These are phyloP conservation scores for Ceratocystis lukuohia DNA, from an alignment of 2,329 filamentous ascomycete genomes.

Conservation along the genomic window DNA sequence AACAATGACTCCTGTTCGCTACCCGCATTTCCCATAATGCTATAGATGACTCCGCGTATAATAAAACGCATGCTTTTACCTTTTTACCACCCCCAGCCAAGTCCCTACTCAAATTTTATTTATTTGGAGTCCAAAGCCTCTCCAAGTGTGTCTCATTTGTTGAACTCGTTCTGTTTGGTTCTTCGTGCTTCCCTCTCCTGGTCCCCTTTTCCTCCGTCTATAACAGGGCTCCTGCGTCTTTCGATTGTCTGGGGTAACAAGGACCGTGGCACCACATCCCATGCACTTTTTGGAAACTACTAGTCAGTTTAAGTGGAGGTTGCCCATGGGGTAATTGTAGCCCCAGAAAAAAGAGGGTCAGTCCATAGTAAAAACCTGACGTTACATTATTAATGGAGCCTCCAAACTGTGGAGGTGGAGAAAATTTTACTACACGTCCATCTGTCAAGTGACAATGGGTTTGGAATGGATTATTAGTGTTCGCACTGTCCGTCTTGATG, in stretches of 20 bases:
- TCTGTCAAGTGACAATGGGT: constrained; percentile 4
- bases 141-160: not conserved
- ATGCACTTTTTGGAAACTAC: constrained; percentile 8
- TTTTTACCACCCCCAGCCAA: no score
- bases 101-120: not conserved
- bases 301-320: constrained; percentile 7
- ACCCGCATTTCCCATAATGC: not conserved
- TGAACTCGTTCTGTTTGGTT: not conserved
- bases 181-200: not conserved
- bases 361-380: not conserved
- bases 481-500: not conserved
- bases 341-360: not conserved
- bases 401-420: not conserved
- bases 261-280: constrained; percentile 13
- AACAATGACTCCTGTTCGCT: not conserved
- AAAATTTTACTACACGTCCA: not conserved
- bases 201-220: not conserved
- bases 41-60: not conserved
- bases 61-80: not conserved
- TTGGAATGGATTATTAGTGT: not conserved
- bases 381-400: not conserved
- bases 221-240: not conserved
- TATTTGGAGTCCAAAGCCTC: not conserved
- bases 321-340: constrained; percentile 11
- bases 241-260: constrained; percentile 13